Conservation (phyloP, 2,329 filamentous ascomycete species). For the Proliferodiscus dingleyae region DNA sequence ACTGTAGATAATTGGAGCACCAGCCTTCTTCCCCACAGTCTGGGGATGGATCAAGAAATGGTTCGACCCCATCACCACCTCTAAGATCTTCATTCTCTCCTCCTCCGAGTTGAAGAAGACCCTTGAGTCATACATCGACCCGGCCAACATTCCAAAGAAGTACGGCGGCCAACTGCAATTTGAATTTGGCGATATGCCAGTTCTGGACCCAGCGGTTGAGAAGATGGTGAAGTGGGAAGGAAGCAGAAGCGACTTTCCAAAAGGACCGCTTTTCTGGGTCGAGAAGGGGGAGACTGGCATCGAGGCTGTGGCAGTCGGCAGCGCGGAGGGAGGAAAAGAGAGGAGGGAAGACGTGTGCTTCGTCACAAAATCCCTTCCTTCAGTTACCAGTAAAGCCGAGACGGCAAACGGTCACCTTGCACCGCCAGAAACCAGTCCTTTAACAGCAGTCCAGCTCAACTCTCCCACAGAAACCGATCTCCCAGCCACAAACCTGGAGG, state of each 20-base stretch:
- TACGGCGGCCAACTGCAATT: slow-evolving; percentile 88
- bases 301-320: slow-evolving; percentile 51
- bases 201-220: slow-evolving; percentile 60
- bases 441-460: slow-evolving; percentile 8
- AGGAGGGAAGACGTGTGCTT: slow-evolving; percentile 36
- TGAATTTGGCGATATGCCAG: slow-evolving; percentile 69
- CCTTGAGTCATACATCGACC: slow-evolving; percentile 75
- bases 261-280: slow-evolving; percentile 54
- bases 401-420: slow-evolving; percentile 7
- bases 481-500: background rate
- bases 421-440: background rate
- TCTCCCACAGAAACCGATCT: slow-evolving; percentile 11
- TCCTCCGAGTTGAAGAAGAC: slow-evolving; percentile 69
- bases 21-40: slow-evolving; percentile 84
- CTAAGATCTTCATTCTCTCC: slow-evolving; percentile 90
- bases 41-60: slow-evolving; percentile 95
- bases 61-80: slow-evolving; percentile 91
- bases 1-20: slow-evolving; percentile 88
- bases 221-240: slow-evolving; percentile 48
- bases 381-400: background rate
- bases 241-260: slow-evolving; percentile 48
- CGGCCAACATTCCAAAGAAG: slow-evolving; percentile 76
- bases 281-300: slow-evolving; percentile 37
- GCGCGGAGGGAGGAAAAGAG: slow-evolving; percentile 37
- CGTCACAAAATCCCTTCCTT: slow-evolving; percentile 12